Evolutionary conservation across 768 basidiomycete species (phyloP).

Genomic region (Tephrocybe sp.): DNA sequence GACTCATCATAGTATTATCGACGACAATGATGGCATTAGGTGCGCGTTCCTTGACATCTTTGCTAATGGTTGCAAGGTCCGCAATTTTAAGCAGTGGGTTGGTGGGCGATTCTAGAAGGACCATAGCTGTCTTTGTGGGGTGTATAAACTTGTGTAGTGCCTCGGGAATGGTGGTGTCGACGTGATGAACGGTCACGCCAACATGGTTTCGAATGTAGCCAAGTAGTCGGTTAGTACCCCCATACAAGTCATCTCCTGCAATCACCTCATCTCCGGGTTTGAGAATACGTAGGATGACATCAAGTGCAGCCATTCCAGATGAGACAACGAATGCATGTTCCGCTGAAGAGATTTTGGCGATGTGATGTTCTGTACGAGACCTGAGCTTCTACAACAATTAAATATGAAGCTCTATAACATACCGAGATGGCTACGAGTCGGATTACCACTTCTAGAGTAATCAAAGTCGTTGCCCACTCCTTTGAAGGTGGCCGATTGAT

Average conservation of each 20-base stretch:
- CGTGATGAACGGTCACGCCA: constrained; percentile 87
- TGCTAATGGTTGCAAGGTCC: constrained; percentile 81
- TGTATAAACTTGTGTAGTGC: constrained; percentile 62
- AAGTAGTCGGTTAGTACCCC: constrained; percentile 94
- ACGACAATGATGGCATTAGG: constrained; percentile 83
- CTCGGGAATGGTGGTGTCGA: constrained; percentile 82
- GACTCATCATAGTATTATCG: constrained; percentile 99
- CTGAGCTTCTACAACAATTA: constrained; percentile 2
- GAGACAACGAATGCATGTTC: constrained; percentile 88
- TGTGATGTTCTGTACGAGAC: constrained; percentile 75
- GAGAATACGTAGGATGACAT: constrained; percentile 89
- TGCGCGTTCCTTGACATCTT: constrained; percentile 78
- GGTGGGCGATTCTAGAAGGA: constrained; percentile 94
- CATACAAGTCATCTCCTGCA: constrained; percentile 96
- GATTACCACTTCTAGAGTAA: constrained; percentile 94
- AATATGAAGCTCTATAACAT: constrained; percentile 17
- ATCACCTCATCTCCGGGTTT: constrained; percentile 96
- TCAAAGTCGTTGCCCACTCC: constrained; percentile 88
- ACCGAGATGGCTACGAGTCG: constrained; percentile 94
- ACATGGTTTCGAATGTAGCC: constrained; percentile 84
- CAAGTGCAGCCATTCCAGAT: constrained; percentile 97
- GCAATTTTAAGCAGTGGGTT: constrained; percentile 96
- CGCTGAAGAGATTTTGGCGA: constrained; percentile 95
- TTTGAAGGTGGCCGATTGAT: constrained; percentile 98
- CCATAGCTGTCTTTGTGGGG: constrained; percentile 84